Conservation (phyloP, 108 stramenopile species). For the Hondaea fermentalgiana region DNA sequence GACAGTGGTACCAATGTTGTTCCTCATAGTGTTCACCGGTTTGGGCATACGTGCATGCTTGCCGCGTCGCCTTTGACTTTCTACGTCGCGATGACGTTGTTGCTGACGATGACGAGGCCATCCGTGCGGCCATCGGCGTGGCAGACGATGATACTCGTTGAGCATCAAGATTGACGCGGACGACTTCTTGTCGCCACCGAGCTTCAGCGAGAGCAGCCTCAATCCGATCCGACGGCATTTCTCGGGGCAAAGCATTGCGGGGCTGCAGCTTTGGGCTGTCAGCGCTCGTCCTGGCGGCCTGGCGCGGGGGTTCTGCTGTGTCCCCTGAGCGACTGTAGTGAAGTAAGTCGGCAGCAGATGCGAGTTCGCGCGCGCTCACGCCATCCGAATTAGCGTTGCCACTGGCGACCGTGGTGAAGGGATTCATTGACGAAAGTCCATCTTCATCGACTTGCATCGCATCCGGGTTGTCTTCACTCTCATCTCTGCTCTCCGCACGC, state of each 20-base stretch:
- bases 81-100: neutral
- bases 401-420: neutral
- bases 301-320: neutral
- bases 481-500: neutral
- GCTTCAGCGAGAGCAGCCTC: neutral
- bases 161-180: neutral
- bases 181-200: neutral
- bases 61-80: neutral
- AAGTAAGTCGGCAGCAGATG: neutral
- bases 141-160: neutral
- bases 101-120: too few species aligned
- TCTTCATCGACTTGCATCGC: too few species aligned
- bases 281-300: too few species aligned
- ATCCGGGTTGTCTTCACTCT: too few species aligned
- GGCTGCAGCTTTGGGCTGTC: too few species aligned
- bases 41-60: conserved; percentile 24
- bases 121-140: too few species aligned
- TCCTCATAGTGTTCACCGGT: conserved; percentile 26
- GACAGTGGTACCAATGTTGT: conserved; percentile 45
- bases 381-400: neutral
- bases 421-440: neutral
- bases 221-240: neutral
- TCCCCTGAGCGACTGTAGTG: neutral
- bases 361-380: neutral
- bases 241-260: neutral